phyloP scores from a whole-genome alignment of 495 filamentous ascomycete species.

The Aspergillus avenaceus region DNA sequence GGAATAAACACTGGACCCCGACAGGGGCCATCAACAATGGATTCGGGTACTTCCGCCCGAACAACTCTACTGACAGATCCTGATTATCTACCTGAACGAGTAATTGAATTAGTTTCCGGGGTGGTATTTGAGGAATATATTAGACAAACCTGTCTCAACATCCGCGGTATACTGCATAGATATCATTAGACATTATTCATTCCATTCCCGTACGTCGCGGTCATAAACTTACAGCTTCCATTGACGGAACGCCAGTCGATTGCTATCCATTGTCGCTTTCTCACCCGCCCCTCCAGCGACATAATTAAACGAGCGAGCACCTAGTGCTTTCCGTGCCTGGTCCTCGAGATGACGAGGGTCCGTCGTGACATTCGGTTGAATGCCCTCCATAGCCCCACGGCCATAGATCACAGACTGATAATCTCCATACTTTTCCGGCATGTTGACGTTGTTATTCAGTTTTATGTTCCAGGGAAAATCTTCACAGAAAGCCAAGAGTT shows the following conservation, averaged over 20 bases:
- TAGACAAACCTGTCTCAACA: constrained; percentile 37
- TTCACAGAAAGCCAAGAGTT: neutral
- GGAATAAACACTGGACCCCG: constrained; percentile 56
- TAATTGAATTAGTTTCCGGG: constrained; percentile 1
- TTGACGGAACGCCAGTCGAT: constrained; percentile 59
- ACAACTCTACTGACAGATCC: constrained; percentile 51
- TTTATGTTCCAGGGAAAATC: neutral
- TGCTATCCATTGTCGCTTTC: constrained; percentile 61
- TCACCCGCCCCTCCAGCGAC: constrained; percentile 63
- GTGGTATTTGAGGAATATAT: too few relatives aligned
- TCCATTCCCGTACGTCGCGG: neutral
- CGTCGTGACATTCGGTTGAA: constrained; percentile 52
- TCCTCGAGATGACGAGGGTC: constrained; percentile 57
- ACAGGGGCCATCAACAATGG: constrained; percentile 58
- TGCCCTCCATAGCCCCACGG: constrained; percentile 44
- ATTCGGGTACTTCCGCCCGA: constrained; percentile 48
- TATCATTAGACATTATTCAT: neutral
- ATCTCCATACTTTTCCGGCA: constrained; percentile 38
- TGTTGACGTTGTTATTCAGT: constrained; percentile 6
- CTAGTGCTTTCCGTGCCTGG: constrained; percentile 48
- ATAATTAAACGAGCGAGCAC: constrained; percentile 52
- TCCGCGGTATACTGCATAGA: constrained; percentile 31
- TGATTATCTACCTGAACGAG: constrained; percentile 33
- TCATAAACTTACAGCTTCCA: constrained; percentile 50
- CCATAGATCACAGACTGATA: constrained; percentile 48